Evolutionary conservation across 148 eudicot genomes (phyloP).

Genomic region (Camellia sinensis): DNA sequence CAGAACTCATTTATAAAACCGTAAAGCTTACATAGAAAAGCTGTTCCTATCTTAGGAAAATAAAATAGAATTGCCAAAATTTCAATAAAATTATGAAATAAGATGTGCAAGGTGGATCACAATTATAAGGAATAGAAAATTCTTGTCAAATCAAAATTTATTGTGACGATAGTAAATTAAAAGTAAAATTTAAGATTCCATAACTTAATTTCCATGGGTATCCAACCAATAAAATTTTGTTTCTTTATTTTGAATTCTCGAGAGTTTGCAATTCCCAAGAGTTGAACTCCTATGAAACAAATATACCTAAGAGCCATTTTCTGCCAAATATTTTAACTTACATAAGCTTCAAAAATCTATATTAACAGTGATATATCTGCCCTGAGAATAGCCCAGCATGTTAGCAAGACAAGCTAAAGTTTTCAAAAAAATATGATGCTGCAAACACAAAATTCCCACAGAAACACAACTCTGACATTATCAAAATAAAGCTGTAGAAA

Average conservation of each 20-base stretch:
- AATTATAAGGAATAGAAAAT: no score
- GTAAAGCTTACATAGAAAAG: no score
- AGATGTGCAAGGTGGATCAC: no score
- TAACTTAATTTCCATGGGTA: background rate
- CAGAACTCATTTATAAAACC: no score
- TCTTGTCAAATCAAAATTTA: no score
- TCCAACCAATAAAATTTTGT: background rate
- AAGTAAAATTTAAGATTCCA: background rate
- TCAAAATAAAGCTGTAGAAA: background rate
- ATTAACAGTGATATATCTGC: background rate
- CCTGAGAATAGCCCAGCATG: background rate
- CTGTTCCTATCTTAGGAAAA: no score
- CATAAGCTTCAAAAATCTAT: background rate
- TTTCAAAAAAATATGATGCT: background rate
- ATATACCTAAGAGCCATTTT: background rate
- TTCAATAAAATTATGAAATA: no score
- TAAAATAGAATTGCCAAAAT: no score
- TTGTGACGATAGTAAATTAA: no score
- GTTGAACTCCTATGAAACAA: background rate
- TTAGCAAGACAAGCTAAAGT: background rate
- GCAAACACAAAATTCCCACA: background rate
- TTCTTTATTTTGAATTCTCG: background rate
- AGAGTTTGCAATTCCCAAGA: background rate
- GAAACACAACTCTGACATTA: background rate
- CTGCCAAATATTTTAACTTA: background rate